Base-by-base conservation (phyloP, 345 rosid species). In the Euphorbia pulcherrima region DNA sequence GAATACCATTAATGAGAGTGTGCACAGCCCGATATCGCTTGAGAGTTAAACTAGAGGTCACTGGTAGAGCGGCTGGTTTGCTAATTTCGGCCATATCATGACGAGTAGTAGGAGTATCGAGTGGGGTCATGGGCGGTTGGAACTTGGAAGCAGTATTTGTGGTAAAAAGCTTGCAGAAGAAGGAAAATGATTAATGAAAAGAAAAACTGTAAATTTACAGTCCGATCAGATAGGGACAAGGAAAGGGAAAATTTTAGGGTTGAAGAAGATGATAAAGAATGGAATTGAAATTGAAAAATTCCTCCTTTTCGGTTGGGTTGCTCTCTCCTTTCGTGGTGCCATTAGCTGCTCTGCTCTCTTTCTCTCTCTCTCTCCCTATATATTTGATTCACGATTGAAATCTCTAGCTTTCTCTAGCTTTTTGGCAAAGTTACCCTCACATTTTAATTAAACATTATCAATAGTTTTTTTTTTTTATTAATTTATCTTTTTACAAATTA, bases 1-100 rank as follows among this genome's bases (percentile, higher is more conserved):
- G 17, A n/a, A 28, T 78, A 80, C 84, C 87, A 14, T 7, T 58
- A 37, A 78, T 76, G 67, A 65, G 74, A 27, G 41, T 69, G 65
- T 74, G 74, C 63, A 80, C 74, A 57, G 77, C 78, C 62, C 58
- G 81, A 65, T 83, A 83, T 8, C 72, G 64, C 8, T 5, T 77
- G 82, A 83, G 71, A 47, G 35, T 21, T 58, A 69, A 62, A 24
- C 69, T 55, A 39, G 68, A 71, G 23, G 33, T 14, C 18, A 8
- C 11, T 30, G 18, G 61, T 41, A 30, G 73, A 58, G n/a, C 4
- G 40, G 0, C n/a, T 8, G 41, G 30, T 9, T 30, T 44, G 7
- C 47, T 47, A 40, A 10, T 46, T 21, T 28, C 52, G 5, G 60
- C 41, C 44, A 37, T 71, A 18, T 39, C 67, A 33, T 48, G 21